phyloP scores from a whole-genome alignment of 805 yeast genomes.

The Komagataella mondaviorum region DNA sequence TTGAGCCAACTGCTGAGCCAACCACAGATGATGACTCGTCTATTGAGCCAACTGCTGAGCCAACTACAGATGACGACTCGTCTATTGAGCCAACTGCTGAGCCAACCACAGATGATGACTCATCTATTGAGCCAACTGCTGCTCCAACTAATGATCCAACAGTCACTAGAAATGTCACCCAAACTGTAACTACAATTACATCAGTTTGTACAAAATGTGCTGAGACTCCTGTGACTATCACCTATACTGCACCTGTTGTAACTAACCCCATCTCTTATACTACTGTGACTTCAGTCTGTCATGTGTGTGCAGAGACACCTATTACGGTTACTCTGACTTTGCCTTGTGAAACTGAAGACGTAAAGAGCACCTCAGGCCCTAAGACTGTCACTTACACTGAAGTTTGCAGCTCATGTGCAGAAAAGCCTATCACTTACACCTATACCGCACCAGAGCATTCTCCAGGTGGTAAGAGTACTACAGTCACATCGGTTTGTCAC shows the following conservation, averaged over 20 bases:
- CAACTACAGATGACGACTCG: neutral
- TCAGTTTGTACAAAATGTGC: neutral
- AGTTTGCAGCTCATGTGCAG: neutral
- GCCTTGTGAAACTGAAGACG: neutral
- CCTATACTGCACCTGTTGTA: neutral
- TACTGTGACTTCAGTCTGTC: neutral
- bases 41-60: neutral
- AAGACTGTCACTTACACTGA: neutral
- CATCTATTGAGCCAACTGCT: neutral
- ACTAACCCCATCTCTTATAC: neutral
- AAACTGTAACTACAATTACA: neutral
- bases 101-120: neutral
- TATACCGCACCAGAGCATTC: neutral
- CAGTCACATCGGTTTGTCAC: neutral
- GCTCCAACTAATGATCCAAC: neutral
- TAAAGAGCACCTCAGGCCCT: neutral
- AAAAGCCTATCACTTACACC: neutral
- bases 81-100: neutral
- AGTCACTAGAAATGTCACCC: neutral
- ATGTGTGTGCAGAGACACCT: neutral
- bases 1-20: neutral
- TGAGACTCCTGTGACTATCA: neutral
- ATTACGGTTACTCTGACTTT: neutral
- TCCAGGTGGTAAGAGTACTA: neutral
- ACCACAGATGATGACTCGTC: too few relatives aligned